Evolutionary conservation across 2,329 filamentous ascomycete genomes (phyloP), one percentile per base, ranked within the genome.

Genomic region (Apiospora arundinis): DNA sequence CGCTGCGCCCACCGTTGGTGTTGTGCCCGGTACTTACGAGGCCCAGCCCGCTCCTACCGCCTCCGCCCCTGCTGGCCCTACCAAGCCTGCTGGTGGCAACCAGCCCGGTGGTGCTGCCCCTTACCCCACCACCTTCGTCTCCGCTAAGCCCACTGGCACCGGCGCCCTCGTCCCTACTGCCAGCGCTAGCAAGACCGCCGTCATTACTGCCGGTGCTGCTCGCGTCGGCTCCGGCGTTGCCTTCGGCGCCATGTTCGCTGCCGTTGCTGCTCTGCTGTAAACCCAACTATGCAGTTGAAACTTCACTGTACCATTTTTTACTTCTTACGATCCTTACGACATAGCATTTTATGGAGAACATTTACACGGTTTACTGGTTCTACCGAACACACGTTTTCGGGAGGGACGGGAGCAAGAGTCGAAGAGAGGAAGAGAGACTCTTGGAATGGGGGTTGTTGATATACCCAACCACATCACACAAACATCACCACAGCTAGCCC

Each of bases 321-420:
- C 83, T 88, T 88, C 85, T 87, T 84, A 88, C 87, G 86, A 87
- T 89, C 86, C 85, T 88, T 88, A 86, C 83, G 84, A 86, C 65
- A 32, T 25, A 60, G 65, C 69, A 37, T 69, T 72, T 48, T 48
- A 28, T 18, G 37, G 42, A 48, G 66, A 32, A 48, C 66, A 48
- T 28, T 46, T 48, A 48, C 44, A n/a, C 66, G 66, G 66, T 63
- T 68, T 68, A 68, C 42, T 68, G 66, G 66, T 37, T 68, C 42
- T 48, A 68, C 66, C 66, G 42, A 32, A 48, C n/a, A 48, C 14
- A 48, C 4, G 44, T 68, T 68, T 48, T 45, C 45, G 66, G 66
- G 23, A 21, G 25, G 32, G 42, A 32, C 25, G 25, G 16, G n/a
- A 37, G 66, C 40, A 67, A 67, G 65, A 67, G 37, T 25, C 4